Evolutionary conservation across 768 basidiomycete species (phyloP).

Genomic region (Leccinum sublutescens): DNA sequence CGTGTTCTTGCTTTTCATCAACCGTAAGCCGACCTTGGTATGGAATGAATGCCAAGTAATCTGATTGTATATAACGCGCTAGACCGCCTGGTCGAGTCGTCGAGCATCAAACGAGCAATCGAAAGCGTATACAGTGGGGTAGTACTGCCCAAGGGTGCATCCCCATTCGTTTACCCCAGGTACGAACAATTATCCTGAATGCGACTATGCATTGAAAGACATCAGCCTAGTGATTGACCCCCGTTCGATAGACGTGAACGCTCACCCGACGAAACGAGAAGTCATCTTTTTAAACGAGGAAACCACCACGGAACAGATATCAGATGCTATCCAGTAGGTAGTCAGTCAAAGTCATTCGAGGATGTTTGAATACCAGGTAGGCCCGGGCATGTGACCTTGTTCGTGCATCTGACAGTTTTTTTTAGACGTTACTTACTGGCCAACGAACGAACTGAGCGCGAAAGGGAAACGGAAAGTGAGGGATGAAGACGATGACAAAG

Average conservation of each 20-base stretch:
- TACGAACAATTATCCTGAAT: conserved; percentile 29
- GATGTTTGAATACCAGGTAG: conserved; percentile 71
- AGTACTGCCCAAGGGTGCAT: conserved; percentile 85
- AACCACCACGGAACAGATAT: conserved; percentile 71
- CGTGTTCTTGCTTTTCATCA: conserved; percentile 89
- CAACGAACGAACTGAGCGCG: conserved; percentile 37
- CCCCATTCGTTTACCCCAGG: conserved; percentile 94
- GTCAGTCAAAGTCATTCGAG: conserved; percentile 63
- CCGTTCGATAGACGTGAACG: conserved; percentile 92
- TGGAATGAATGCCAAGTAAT: neutral
- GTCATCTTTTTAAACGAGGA: conserved; percentile 95
- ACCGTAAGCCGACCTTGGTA: conserved; percentile 55
- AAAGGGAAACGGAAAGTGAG: conserved; percentile 34
- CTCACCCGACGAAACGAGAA: conserved; percentile 96
- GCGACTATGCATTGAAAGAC: neutral
- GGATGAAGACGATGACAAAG: conserved; percentile 34
- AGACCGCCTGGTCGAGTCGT: conserved; percentile 94
- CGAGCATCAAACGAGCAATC: conserved; percentile 80
- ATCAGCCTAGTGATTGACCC: conserved; percentile 80
- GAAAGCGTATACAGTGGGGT: conserved; percentile 76
- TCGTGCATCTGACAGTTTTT: neutral
- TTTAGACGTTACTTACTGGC: conserved; percentile 60
- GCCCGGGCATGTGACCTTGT: neutral
- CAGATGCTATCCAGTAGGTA: conserved; percentile 70
- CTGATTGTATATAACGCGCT: neutral